Conservation (phyloP, 192 early-diverging fungal genomes). For the Thamnidium elegans region DNA sequence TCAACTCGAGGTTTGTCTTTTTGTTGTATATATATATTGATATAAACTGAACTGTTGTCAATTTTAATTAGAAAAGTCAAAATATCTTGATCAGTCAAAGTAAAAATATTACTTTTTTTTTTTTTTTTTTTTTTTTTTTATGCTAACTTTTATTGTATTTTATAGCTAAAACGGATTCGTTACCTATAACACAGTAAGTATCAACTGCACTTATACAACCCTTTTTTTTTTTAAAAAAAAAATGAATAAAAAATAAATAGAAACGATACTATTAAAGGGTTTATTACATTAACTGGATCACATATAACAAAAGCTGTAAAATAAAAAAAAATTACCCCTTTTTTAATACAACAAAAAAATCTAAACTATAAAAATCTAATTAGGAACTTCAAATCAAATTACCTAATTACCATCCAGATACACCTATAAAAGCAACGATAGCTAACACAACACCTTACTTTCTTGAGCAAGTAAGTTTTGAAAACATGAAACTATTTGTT, state of each 20-base stretch:
- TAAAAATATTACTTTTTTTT: neutral
- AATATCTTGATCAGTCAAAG: conserved; percentile 15
- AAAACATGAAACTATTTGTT: neutral
- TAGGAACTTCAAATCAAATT: conserved; percentile 36
- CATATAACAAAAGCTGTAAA: conserved; percentile 33
- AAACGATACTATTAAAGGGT: conserved; percentile 33
- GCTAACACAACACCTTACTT: conserved; percentile 25
- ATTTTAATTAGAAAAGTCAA: conserved; percentile 1
- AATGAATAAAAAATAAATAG: neutral
- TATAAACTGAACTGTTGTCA: neutral
- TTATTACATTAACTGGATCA: conserved; percentile 23
- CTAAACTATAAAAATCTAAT: neutral
- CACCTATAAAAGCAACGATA: conserved; percentile 21
- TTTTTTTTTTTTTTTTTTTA: neutral
- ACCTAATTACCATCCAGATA: conserved; percentile 22
- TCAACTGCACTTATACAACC: too few species aligned
- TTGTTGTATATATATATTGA: neutral
- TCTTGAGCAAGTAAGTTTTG: conserved; percentile 26
- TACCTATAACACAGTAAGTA: conserved; percentile 30
- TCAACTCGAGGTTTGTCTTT: conserved; percentile 17
- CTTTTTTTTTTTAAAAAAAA: conserved; percentile 2
- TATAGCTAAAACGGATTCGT: conserved; percentile 27
- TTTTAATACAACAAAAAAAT: too few species aligned
- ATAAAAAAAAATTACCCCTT: neutral
- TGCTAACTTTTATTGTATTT: conserved; percentile 2